Conservation (phyloP, 805 yeast species). For the Priceomyces castillae region DNA sequence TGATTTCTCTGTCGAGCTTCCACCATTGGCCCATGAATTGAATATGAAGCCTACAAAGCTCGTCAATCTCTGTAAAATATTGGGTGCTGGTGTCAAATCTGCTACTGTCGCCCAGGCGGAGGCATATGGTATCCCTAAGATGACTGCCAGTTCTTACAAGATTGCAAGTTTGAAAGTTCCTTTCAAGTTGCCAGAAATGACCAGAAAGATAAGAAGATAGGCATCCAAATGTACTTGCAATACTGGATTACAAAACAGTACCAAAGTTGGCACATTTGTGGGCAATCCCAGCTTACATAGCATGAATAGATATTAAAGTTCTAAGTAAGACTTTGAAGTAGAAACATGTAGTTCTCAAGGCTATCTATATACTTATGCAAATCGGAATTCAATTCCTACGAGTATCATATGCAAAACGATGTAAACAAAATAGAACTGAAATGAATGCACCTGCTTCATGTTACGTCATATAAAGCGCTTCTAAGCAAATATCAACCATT, state of each 20-base stretch:
- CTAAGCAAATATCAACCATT: too few relatives aligned
- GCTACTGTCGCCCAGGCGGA: conserved; percentile 74
- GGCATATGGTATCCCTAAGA: conserved; percentile 63
- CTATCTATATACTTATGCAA: too few relatives aligned
- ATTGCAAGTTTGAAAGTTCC: conserved; percentile 86
- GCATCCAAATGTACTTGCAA: too few relatives aligned
- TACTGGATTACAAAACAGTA: too few relatives aligned
- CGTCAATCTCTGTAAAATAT: conserved; percentile 64
- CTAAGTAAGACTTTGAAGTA: too few relatives aligned
- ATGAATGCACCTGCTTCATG: too few relatives aligned
- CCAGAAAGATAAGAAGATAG: conserved; percentile 54
- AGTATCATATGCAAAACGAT: too few relatives aligned
- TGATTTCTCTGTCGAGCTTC: conserved; percentile 67
- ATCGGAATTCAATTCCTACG: too few relatives aligned
- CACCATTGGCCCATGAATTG: conserved; percentile 82
- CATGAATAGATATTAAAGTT: not conserved
- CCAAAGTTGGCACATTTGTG: too few relatives aligned
- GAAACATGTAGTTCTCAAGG: too few relatives aligned
- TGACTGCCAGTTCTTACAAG: conserved; percentile 61
- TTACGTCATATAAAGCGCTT: too few relatives aligned
- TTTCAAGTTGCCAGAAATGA: conserved; percentile 80
- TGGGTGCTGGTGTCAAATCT: conserved; percentile 78
- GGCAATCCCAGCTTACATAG: not conserved
- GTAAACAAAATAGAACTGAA: too few relatives aligned
- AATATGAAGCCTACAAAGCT: conserved; percentile 75